A percentile compares a stretch with the other conserved stretches of the same genome.
phyloP scores from a whole-genome alignment of 1,284 basidiomycete genomes.

The Pterula multifida region DNA sequence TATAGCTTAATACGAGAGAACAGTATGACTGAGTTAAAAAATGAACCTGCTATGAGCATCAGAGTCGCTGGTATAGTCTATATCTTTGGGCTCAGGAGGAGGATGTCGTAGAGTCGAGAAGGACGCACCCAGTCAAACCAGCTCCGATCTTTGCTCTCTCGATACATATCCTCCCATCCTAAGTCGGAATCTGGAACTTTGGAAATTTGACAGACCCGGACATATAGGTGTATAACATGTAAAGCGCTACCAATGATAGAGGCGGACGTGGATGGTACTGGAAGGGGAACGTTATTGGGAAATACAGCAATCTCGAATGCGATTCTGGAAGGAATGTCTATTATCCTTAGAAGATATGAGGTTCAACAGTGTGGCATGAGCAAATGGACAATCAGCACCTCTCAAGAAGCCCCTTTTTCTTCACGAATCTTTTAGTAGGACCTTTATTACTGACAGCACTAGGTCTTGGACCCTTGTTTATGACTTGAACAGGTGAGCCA shows the following conservation, averaged over 20 bases:
- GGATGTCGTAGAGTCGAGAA: conserved; percentile 4
- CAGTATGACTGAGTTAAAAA: conserved; percentile 49
- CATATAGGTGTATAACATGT: conserved; percentile 55
- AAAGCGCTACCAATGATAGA: conserved; percentile 49
- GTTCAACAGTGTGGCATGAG: conserved; percentile 1
- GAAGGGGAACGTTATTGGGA: conserved; percentile 63
- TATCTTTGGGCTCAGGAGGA: no score
- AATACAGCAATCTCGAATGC: conserved; percentile 65
- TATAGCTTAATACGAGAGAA: conserved; percentile 58
- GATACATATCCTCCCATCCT: conserved; percentile 68
- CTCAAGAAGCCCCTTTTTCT: conserved; percentile 52
- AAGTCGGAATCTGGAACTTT: conserved; percentile 49
- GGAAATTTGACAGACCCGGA: conserved; percentile 47
- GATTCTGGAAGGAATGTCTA: conserved; percentile 51
- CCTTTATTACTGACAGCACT: conserved; percentile 23
- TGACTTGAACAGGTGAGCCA: conserved; percentile 38
- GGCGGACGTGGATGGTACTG: conserved; percentile 50
- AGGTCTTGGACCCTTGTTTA: conserved; percentile 26
- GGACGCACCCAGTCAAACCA: conserved; percentile 68
- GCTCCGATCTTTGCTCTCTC: conserved; percentile 43
- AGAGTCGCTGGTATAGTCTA: conserved; percentile 51
- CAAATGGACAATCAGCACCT: conserved; percentile 26
- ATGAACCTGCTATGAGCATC: conserved; percentile 36
- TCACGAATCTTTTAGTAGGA: conserved; percentile 30
- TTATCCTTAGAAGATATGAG: conserved; percentile 27